Conservation (phyloP, 2,329 filamentous ascomycete genomes). For the Sarocladium brachiariae region DNA sequence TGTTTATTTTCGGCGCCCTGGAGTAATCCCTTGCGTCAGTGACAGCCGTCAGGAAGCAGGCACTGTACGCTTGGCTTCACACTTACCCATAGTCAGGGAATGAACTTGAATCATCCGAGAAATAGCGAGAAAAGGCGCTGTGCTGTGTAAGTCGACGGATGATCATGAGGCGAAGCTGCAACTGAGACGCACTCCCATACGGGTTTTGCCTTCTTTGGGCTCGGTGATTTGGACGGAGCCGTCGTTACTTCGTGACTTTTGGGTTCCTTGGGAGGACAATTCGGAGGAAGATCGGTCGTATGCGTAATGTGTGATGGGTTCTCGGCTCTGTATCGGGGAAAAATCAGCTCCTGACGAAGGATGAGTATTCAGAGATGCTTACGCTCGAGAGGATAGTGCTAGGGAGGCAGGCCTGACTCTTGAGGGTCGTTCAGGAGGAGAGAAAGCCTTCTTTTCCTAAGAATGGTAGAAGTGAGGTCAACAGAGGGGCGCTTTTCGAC, state of each 20-base stretch:
- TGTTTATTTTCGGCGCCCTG: constrained; percentile 11
- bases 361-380: not conserved
- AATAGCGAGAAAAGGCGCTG: constrained; percentile 28
- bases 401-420: not conserved
- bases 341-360: no score
- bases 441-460: constrained; percentile 2
- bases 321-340: not conserved
- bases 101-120: constrained; percentile 27
- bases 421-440: not conserved
- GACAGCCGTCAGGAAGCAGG: no score
- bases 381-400: not conserved
- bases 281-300: not conserved
- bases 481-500: constrained; percentile 5
- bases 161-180: not conserved
- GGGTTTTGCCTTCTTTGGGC: not conserved
- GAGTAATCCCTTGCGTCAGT: constrained; percentile 6
- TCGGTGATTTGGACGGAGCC: no score
- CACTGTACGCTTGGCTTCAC: not conserved
- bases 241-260: not conserved
- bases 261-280: not conserved
- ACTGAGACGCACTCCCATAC: constrained; percentile 11
- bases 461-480: constrained; percentile 6
- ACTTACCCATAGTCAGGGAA: constrained; percentile 37
- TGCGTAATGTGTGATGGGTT: not conserved
- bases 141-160: constrained; percentile 2